Percentiles rank a stretch among this genome's conserved stretches.
Conservation (phyloP, 495 filamentous ascomycete genomes). For the Penicillium dipodomyicola region DNA sequence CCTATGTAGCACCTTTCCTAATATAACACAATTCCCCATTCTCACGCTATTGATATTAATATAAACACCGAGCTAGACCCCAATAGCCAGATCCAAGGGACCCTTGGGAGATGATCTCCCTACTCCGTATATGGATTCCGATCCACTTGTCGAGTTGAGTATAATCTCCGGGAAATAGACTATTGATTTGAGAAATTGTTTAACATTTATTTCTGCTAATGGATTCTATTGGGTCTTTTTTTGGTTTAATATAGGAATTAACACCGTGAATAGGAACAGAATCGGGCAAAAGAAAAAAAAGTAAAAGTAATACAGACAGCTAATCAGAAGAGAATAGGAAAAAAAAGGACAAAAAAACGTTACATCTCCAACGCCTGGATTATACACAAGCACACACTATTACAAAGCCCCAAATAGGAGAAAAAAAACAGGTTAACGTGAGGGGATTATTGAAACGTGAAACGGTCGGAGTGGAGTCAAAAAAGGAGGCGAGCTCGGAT, state of each 20-base stretch:
- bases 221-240: neutral
- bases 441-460: slow-evolving; percentile 1
- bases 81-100: neutral
- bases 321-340: neutral
- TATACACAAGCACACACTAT: neutral
- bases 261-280: neutral
- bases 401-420: neutral
- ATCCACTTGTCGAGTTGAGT: neutral
- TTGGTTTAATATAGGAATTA: neutral
- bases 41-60: neutral
- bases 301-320: neutral
- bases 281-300: neutral
- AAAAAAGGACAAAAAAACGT: neutral
- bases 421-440: neutral
- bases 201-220: neutral
- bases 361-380: neutral
- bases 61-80: neutral
- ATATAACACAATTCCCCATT: neutral
- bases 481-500: neutral
- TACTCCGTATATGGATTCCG: neutral
- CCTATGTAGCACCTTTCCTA: neutral
- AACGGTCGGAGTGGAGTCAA: slow-evolving; percentile 1
- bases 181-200: neutral
- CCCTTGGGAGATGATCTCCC: neutral
- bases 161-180: neutral